A percentile compares a stretch with the other conserved stretches of the same genome.
phyloP scores from a whole-genome alignment of 2,329 filamentous ascomycete genomes.

The Dactylellina sp. region DNA sequence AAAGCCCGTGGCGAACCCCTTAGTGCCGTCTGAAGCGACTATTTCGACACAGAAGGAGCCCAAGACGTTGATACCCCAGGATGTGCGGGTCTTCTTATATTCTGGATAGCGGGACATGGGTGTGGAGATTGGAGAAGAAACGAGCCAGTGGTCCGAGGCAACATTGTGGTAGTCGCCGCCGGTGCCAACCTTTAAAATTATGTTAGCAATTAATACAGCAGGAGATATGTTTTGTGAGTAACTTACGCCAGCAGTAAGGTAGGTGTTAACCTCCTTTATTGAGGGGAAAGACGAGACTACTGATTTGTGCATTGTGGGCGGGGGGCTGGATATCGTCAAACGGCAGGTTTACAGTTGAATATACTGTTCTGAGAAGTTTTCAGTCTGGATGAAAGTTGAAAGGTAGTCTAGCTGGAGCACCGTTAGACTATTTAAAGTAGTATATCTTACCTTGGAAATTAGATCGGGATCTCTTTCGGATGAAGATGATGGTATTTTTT shows the following conservation, averaged over 20 bases:
- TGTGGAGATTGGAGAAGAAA: conserved; percentile 91
- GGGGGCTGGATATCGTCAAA: neutral
- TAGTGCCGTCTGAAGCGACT: conserved; percentile 88
- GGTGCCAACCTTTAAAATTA: conserved; percentile 62
- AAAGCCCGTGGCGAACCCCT: conserved; percentile 93
- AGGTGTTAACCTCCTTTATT: conserved; percentile 80
- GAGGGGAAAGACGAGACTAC: conserved; percentile 72
- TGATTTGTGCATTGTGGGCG: conserved; percentile 11
- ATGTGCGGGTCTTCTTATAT: conserved; percentile 87
- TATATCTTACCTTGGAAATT: too few species aligned
- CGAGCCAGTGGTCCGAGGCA: conserved; percentile 78
- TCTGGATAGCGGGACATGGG: conserved; percentile 90
- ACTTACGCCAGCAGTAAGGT: conserved; percentile 73
- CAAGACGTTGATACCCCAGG: conserved; percentile 94
- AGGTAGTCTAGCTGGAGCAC: too few species aligned
- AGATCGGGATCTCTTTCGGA: too few species aligned
- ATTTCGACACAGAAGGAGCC: conserved; percentile 93
- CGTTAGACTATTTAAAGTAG: too few species aligned
- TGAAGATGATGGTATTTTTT: conserved; percentile 36
- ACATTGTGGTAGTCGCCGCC: conserved; percentile 95
- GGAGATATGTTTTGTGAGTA: neutral
- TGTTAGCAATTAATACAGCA: neutral
- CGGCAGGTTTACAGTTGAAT: too few species aligned
- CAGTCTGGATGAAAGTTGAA: too few species aligned
- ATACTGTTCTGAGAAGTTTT: too few species aligned